These are phyloP conservation scores for Symbiodinium pilosum DNA, from an alignment of 73 alveolate genomes.

Conservation along the genomic window DNA sequence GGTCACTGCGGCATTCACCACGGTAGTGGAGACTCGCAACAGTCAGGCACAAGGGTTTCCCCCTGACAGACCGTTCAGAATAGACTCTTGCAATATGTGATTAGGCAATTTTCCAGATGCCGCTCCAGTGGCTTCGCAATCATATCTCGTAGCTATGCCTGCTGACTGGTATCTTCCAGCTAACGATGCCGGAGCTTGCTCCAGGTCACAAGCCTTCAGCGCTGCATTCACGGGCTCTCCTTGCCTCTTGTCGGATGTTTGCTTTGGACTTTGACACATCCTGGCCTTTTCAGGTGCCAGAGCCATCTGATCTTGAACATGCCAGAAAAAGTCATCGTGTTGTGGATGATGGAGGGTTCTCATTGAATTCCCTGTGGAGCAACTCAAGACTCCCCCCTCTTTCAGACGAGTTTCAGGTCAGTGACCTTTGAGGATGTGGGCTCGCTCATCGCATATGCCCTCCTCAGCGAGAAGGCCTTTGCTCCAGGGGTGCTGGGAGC, in stretches of 20 bases:
- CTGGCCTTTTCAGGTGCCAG: background rate
- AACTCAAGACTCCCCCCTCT: background rate
- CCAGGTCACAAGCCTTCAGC: background rate
- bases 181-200: background rate
- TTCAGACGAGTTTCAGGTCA: background rate
- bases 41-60: too few species aligned
- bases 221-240: background rate
- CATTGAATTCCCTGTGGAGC: background rate
- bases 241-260: background rate
- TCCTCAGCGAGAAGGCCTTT: constrained; percentile 59
- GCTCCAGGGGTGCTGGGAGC: too few species aligned
- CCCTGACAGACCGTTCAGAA: too few species aligned
- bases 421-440: constrained; percentile 67
- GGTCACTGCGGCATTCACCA: background rate
- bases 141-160: too few species aligned
- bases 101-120: too few species aligned
- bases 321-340: background rate
- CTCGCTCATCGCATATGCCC: constrained; percentile 52
- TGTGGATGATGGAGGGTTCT: background rate
- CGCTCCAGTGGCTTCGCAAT: too few species aligned
- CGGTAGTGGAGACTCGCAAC: background rate
- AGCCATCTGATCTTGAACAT: background rate
- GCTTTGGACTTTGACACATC: background rate
- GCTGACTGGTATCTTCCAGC: too few species aligned
- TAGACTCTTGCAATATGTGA: too few species aligned